Conservation (phyloP, 2,329 filamentous ascomycete genomes). For the Cucurbitaria berberidis region DNA sequence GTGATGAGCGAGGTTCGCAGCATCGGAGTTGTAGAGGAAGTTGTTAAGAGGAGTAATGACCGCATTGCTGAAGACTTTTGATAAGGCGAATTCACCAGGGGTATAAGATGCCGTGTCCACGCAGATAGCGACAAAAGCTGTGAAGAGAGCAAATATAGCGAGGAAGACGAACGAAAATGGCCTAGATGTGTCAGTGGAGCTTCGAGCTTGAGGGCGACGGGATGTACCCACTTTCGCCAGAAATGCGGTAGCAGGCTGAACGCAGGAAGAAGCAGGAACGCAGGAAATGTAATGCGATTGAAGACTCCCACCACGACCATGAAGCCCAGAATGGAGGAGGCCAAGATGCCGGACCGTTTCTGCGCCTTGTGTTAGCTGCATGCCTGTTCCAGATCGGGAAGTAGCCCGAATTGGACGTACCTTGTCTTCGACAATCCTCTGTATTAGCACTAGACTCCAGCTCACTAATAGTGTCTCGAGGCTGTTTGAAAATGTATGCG, state of each 20-base stretch:
- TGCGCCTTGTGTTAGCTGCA: conserved; percentile 51
- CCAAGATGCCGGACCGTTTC: conserved; percentile 76
- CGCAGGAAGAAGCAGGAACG: conserved; percentile 84
- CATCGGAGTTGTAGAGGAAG: conserved; percentile 57
- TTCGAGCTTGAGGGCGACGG: not conserved
- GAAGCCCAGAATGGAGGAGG: conserved; percentile 79
- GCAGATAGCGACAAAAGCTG: conserved; percentile 74
- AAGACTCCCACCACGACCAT: conserved; percentile 87
- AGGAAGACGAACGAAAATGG: conserved; percentile 68
- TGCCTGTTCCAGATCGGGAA: conserved; percentile 20
- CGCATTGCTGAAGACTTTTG: conserved; percentile 63
- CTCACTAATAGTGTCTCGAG: conserved; percentile 91
- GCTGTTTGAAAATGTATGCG: conserved; percentile 97
- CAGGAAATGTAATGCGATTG: conserved; percentile 96
- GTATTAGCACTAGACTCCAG: conserved; percentile 91
- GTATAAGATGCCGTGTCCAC: conserved; percentile 86
- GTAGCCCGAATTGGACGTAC: conserved; percentile 58
- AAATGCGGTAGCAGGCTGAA: conserved; percentile 87
- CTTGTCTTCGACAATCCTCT: conserved; percentile 80
- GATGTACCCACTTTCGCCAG: conserved; percentile 69
- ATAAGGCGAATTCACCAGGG: conserved; percentile 66
- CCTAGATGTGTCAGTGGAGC: conserved; percentile 43
- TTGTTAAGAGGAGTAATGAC: conserved; percentile 62
- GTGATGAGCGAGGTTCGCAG: conserved; percentile 58
- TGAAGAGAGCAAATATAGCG: conserved; percentile 68